Percentiles rank a stretch among this genome's conserved stretches.
phyloP scores from a whole-genome alignment of 139 green algal species.

The Zygnema circumcarinatum region DNA sequence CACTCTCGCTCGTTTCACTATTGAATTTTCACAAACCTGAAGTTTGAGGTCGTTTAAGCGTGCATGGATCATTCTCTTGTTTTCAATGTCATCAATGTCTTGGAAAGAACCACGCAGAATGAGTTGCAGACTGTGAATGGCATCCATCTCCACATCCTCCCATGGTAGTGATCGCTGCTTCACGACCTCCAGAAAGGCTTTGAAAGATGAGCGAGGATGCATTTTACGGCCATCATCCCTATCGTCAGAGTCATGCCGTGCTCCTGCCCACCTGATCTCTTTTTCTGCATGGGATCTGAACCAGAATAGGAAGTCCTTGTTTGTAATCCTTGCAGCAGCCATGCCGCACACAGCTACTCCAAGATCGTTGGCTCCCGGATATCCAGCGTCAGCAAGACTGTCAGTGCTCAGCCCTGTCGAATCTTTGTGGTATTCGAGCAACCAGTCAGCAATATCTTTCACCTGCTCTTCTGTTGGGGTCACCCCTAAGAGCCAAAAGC shows the following conservation, averaged over 20 bases:
- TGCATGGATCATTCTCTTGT: constrained; percentile 60
- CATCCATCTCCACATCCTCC: constrained; percentile 62
- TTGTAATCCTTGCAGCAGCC: constrained; percentile 58
- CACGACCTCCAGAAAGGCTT: constrained; percentile 61
- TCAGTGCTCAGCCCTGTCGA: constrained; percentile 60
- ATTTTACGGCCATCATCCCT: constrained; percentile 53
- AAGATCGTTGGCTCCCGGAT: constrained; percentile 40
- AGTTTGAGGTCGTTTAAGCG: constrained; percentile 58
- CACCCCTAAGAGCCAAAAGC: constrained; percentile 55
- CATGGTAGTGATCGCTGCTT: constrained; percentile 47
- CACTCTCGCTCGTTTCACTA: no score
- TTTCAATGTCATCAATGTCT: constrained; percentile 58
- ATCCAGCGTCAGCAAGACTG: constrained; percentile 54
- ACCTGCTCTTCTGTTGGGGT: constrained; percentile 56
- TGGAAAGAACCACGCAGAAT: constrained; percentile 59
- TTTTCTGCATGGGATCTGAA: constrained; percentile 60
- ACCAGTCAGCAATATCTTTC: constrained; percentile 44
- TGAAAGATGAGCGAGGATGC: constrained; percentile 58
- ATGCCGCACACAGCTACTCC: constrained; percentile 55
- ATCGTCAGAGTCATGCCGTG: constrained; percentile 43
- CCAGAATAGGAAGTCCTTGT: constrained; percentile 64
- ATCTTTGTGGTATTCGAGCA: constrained; percentile 55
- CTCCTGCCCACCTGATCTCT: constrained; percentile 58
- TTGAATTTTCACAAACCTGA: constrained; percentile 23
- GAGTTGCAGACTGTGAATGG: constrained; percentile 61